These are phyloP conservation scores for Lophiotrema nucula DNA, from an alignment of 495 filamentous ascomycete species.

Conservation along the genomic window DNA sequence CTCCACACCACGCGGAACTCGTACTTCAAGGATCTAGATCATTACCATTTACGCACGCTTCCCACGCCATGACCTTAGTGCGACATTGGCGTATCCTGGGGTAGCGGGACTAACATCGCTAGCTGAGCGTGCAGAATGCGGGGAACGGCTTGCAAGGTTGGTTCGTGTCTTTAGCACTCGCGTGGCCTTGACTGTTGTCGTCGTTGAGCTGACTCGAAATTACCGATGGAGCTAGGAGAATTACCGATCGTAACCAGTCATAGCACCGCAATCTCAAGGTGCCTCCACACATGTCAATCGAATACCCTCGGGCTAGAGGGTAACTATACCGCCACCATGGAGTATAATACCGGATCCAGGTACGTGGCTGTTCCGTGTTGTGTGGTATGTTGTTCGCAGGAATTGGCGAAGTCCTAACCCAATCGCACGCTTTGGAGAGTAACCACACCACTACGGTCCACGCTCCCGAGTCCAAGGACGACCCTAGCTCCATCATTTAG, in stretches of 20 bases:
- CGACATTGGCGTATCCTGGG: conserved; percentile 1
- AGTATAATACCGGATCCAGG: too few relatives aligned
- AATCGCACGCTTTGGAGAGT: too few relatives aligned
- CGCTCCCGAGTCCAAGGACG: too few relatives aligned
- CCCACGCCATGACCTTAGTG: not conserved
- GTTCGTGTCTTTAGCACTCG: not conserved
- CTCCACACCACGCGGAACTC: not conserved
- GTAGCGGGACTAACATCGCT: not conserved
- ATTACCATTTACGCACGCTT: not conserved
- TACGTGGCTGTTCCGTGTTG: too few relatives aligned
- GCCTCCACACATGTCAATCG: not conserved
- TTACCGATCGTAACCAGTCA: not conserved
- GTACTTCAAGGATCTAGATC: conserved; percentile 1
- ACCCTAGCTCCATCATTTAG: too few relatives aligned
- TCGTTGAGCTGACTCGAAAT: conserved; percentile 16
- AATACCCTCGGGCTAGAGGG: too few relatives aligned
- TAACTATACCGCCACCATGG: too few relatives aligned
- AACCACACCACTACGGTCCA: too few relatives aligned
- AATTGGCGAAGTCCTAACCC: too few relatives aligned
- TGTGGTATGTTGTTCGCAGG: too few relatives aligned
- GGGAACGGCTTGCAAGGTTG: not conserved
- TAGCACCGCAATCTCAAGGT: not conserved
- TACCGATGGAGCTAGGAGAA: not conserved
- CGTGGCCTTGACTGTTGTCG: not conserved
- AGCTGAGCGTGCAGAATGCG: conserved; percentile 11